Base-by-base conservation (phyloP, 2,329 filamentous ascomycete species). In the Fusarium sp. region DNA sequence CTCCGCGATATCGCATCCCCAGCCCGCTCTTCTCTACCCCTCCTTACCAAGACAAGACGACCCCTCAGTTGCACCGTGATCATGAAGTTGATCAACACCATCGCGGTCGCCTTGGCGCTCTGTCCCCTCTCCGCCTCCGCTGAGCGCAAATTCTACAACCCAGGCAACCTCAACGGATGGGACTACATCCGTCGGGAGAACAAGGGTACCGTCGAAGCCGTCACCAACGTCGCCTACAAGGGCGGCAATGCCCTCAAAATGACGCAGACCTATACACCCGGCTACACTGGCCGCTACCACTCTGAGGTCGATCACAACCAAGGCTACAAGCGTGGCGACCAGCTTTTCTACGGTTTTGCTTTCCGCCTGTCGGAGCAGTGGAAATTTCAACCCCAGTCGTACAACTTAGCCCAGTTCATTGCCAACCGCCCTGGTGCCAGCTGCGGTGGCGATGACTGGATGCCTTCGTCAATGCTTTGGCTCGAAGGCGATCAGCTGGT, bases 381-480 rank as follows among this genome's bases (percentile, higher is more conserved):
- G 87, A 78, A 88, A 70, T 87, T 86, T 75, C 73, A 77, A n/a
- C 77, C 79, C 2, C 85, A 87, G 77, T 80, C 78, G 59, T 88
- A 85, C 80, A 86, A 88, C 79, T 77, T 88, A 52, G 85, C 83
- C 0, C 86, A 88, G 79, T 88, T 88, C 81, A 88, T 88, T 73
- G 85, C 86, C 65, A 82, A 88, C 71, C 87, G 87, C 69, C 78
- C 79, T 2, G 82, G 83, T 69, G 80, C 83, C 4, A 80, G 81
- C 56, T 86, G 86, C 73, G 81, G 76, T 64, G 81, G 70, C 65
- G 84, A 88, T 68, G 82, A 84, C 64, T 88, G 80, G 74, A 87
- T 88, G 85, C 86, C 86, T 1, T 82, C 82, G 18, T 84, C 81
- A 64, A 87, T 88, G 86, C 69, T 88, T 45, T 88, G 84, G 83